Percentiles rank a stretch among this genome's conserved stretches.
These are phyloP conservation scores for Ogataea nakhonphanomensis DNA, from an alignment of 805 yeast genomes.

Conservation along the genomic window DNA sequence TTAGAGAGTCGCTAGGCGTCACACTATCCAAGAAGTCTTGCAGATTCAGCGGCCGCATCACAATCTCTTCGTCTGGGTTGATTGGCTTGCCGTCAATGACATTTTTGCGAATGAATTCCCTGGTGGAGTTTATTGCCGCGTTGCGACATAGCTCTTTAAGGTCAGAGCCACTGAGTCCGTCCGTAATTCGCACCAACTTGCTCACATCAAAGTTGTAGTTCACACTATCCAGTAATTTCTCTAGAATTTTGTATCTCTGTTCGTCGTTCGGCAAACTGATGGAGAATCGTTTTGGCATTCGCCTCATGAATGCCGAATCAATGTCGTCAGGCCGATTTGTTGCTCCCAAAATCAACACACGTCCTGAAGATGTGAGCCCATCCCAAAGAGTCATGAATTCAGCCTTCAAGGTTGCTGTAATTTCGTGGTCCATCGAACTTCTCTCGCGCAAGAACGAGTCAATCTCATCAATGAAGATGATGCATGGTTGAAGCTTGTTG, in stretches of 20 bases:
- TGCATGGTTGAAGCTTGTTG: constrained; percentile 86
- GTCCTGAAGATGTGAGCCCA: constrained; percentile 72
- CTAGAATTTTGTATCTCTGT: constrained; percentile 69
- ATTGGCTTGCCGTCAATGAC: constrained; percentile 39
- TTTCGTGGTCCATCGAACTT: constrained; percentile 82
- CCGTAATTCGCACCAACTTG: constrained; percentile 57
- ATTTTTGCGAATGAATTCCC: constrained; percentile 71
- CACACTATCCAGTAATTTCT: constrained; percentile 65
- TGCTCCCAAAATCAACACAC: constrained; percentile 88
- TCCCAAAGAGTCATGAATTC: constrained; percentile 99
- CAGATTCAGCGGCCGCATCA: constrained; percentile 61
- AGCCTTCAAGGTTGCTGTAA: constrained; percentile 90
- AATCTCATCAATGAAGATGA: constrained; percentile 92
- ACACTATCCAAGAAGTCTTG: constrained; percentile 54
- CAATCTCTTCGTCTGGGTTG: constrained; percentile 34
- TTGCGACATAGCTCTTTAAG: constrained; percentile 87
- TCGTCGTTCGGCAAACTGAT: constrained; percentile 64
- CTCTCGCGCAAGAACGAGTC: constrained; percentile 92
- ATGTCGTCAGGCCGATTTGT: constrained; percentile 91
- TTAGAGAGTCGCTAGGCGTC: constrained; percentile 28
- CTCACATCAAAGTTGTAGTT: constrained; percentile 64
- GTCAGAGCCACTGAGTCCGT: constrained; percentile 87
- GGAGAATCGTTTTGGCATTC: constrained; percentile 88
- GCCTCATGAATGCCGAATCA: constrained; percentile 85
- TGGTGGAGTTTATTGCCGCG: constrained; percentile 85